Base-by-base conservation (phyloP, 352 stramenopile species). In the Phytophthora ohioensis region DNA sequence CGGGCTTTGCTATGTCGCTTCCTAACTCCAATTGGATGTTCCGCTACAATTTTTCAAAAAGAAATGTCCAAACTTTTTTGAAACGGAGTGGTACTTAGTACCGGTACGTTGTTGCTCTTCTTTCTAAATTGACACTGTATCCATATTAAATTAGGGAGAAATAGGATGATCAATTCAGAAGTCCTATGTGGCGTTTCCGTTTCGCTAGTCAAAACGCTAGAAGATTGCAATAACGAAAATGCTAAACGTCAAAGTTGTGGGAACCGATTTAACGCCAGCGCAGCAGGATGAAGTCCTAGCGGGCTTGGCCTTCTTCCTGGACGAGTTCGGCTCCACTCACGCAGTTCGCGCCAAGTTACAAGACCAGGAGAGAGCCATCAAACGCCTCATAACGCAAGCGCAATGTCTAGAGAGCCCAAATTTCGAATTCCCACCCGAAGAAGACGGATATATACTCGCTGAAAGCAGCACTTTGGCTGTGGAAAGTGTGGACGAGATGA, bases 241-340 rank as follows among this genome's bases (percentile, higher is more conserved):
- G 48, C 45, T 64, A 17, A 45, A 65, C 57, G 45, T 57, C 34
- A 41, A 17, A 21, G 32, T 27, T 7, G 55, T 62, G 13, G 55
- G 55, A 3, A 9, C 54, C 27, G 55, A 61, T 27, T 27, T 27
- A 27, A 27, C 21, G 21, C 17, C 27, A 56, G 48, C 8, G 13
- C 42, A 64, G 31, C 42, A 53, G 56, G 51, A 68, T 5, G 46
- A 62, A 34, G 57, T 38, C n/a, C 17, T 64, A 13, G 13, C 21
- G 10, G 61, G 63, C 42, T 8, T 69, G 21, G 10, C 17, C 27
- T 69, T 69, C 63, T 71, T 71, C 47, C n/a, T 71, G 38, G 38
- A 64, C 45, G 13, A 42, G 30, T 71, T 71, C 55, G 63, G 63
- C 36, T 71, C 63, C 55, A 65, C 63, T 12, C 13, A 13, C 3